Base-by-base conservation (phyloP, 2,329 filamentous ascomycete genomes). In the Pseudogymnoascus sp. region DNA sequence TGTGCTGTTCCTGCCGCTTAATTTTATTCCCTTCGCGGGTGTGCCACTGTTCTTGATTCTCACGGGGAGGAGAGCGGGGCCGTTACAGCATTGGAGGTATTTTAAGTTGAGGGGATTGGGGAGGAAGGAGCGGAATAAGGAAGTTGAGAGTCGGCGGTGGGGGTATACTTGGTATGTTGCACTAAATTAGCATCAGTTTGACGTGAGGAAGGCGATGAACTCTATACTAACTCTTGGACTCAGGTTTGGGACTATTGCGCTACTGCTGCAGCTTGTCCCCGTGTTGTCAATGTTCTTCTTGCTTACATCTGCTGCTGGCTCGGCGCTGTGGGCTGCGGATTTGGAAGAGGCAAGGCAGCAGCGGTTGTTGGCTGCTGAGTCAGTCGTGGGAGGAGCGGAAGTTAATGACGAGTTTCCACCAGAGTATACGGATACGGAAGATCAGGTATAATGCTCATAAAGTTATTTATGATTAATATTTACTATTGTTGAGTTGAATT, bases 231-330 rank as follows among this genome's bases (percentile, higher is more conserved):
- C n/a, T 12, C n/a, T 31, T 31, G 14, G 14, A 34, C 14, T 7
- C 64, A 84, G 82, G 72, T 97, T 97, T 72, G 95, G 95, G 14
- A 91, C 89, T 0, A 81, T 95, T 3, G 90, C 92, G 60, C 85
- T 97, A 78, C 74, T 91, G 5, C 76, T 97, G 29, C 91, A 97
- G 76, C 82, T 97, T n/a, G 81, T 97, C 7, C 95, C 95, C 1
- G 82, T 93, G 11, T 76, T 97, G 60, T 96, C 90, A n/a, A 96
- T 99, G 81, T 86, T 97, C 73, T 97, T 97, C 74, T 81, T 97
- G 40, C 77, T 99, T 68, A 97, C 93, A 0, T 92, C 90, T 2
- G 89, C 93, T 1, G 85, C 86, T 18, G 95, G 93, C 1, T 88
- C 90, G 47, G 93, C 91, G 1, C 78, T 97, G 37, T 97, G 93